These are phyloP conservation scores for Glycine latifolia DNA, from an alignment of 306 rosid genomes.

Conservation along the genomic window DNA sequence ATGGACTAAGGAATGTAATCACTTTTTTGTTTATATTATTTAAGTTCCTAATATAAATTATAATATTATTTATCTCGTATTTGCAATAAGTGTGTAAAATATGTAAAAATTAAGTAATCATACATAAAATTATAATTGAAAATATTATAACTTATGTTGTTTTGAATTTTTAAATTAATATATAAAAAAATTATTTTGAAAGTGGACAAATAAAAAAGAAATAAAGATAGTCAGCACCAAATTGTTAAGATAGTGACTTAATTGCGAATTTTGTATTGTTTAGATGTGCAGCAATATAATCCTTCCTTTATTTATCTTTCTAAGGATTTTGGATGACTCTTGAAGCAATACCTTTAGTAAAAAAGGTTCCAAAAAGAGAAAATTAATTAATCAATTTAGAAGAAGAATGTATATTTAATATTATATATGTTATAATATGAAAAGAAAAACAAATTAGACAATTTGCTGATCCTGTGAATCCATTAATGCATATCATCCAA, in stretches of 20 bases:
- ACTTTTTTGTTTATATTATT: too few species aligned
- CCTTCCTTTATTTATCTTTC: slow-evolving; percentile 40
- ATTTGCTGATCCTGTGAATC: too few species aligned
- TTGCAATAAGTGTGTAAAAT: too few species aligned
- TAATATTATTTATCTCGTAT: too few species aligned
- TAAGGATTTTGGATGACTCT: background rate
- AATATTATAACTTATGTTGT: background rate
- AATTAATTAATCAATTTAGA: background rate
- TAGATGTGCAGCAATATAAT: slow-evolving; percentile 39
- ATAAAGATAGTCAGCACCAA: too few species aligned
- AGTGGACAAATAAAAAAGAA: background rate
- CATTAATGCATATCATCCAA: too few species aligned
- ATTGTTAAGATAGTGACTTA: slow-evolving; percentile 15
- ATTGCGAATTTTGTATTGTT: slow-evolving; percentile 21
- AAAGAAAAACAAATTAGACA: background rate
- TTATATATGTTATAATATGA: background rate
- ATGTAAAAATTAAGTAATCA: too few species aligned
- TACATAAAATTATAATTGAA: too few species aligned
- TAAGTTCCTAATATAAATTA: too few species aligned
- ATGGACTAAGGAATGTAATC: too few species aligned
- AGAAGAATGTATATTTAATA: background rate
- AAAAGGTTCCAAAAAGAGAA: background rate
- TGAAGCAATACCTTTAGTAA: slow-evolving; percentile 29
- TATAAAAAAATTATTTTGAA: background rate
- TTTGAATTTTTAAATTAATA: background rate